These are phyloP conservation scores for Corniculantispora saksenae DNA, from an alignment of 2,329 filamentous ascomycete genomes.

Conservation along the genomic window DNA sequence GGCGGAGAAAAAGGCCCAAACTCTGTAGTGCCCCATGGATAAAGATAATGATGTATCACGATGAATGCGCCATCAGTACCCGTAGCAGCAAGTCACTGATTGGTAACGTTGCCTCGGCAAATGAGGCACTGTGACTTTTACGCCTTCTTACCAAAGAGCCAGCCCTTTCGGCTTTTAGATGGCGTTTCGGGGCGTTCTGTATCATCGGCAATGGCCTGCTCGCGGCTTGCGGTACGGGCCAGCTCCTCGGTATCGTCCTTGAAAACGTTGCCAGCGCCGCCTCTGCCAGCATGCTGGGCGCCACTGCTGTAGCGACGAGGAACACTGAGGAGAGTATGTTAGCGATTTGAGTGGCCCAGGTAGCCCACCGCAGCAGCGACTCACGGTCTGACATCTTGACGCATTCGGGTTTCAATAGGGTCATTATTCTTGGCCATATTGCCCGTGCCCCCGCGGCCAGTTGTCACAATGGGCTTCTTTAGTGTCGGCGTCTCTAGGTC, in stretches of 20 bases:
- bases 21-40: background rate
- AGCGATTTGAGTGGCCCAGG: conserved; percentile 22
- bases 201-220: conserved; percentile 34
- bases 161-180: conserved; percentile 38
- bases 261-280: conserved; percentile 73
- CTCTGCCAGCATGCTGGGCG: conserved; percentile 68
- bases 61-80: background rate
- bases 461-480: conserved; percentile 82
- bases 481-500: conserved; percentile 82
- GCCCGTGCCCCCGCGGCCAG: conserved; percentile 82
- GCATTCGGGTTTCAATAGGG: conserved; percentile 70
- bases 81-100: background rate
- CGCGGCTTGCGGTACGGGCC: conserved; percentile 33
- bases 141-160: conserved; percentile 52
- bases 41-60: background rate
- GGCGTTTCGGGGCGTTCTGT: conserved; percentile 24
- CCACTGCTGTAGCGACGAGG: conserved; percentile 58
- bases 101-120: background rate
- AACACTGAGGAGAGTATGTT: conserved; percentile 39
- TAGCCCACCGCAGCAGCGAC: conserved; percentile 33
- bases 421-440: conserved; percentile 82
- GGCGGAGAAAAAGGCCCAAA: background rate
- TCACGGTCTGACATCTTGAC: conserved; percentile 79
- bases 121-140: background rate
- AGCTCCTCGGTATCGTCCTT: conserved; percentile 39